Percentiles rank a stretch among this genome's conserved stretches.
These are phyloP conservation scores for Cenococcum geophilum DNA, from an alignment of 495 filamentous ascomycete genomes.

Conservation along the genomic window DNA sequence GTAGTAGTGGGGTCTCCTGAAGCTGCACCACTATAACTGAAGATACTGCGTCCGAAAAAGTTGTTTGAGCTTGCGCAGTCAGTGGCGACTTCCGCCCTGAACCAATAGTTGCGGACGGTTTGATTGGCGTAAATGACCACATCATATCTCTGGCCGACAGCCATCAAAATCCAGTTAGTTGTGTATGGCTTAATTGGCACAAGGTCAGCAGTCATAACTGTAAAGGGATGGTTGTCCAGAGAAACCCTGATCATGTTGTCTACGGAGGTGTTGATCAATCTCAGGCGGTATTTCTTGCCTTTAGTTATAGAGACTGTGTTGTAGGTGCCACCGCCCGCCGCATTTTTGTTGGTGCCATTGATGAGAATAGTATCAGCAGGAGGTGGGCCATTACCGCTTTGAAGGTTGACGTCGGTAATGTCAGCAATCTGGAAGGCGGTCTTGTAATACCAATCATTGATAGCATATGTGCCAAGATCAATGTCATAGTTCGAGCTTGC, in stretches of 20 bases:
- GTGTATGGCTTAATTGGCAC: constrained; percentile 35
- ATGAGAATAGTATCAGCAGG: constrained; percentile 35
- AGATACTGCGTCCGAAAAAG: constrained; percentile 19
- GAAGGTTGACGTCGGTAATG: constrained; percentile 18
- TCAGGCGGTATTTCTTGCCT: constrained; percentile 38
- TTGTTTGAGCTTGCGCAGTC: constrained; percentile 28
- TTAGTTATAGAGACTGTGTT: constrained; percentile 21
- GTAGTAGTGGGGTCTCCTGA: constrained; percentile 9
- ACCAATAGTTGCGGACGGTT: constrained; percentile 38
- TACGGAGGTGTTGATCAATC: constrained; percentile 36
- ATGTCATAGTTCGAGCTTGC: constrained; percentile 38
- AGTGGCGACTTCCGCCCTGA: constrained; percentile 33
- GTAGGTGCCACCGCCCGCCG: constrained; percentile 30
- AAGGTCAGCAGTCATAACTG: constrained; percentile 36
- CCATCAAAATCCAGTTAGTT: constrained; percentile 21
- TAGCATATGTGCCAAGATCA: constrained; percentile 33
- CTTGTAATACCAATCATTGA: constrained; percentile 39
- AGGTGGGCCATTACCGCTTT: constrained; percentile 22
- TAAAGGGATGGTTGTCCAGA: constrained; percentile 36
- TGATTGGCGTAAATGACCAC: constrained; percentile 40
- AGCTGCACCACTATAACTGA: constrained; percentile 16
- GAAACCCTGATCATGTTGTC: constrained; percentile 38
- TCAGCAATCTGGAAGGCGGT: constrained; percentile 25
- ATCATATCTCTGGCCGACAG: constrained; percentile 37
- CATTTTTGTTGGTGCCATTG: constrained; percentile 35